Evolutionary conservation across 306 rosid genomes (phyloP), one percentile per base, ranked within the genome.

Genomic region (Cicer yamashitae): DNA sequence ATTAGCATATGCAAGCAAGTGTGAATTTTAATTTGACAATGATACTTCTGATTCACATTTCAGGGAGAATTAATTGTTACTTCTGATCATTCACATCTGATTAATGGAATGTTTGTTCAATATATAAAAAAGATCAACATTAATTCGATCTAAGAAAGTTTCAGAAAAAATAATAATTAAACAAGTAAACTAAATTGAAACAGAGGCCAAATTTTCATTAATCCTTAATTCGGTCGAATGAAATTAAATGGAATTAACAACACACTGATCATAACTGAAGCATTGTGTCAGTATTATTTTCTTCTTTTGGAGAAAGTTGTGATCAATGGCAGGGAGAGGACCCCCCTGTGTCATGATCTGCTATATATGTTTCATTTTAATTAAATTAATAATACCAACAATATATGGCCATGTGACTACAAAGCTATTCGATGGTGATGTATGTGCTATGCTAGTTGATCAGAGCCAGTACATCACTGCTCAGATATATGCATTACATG

Each of bases 361-460:
- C 52, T 15, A 39, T 45, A 56, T 54, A 14, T 64, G 37, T 71
- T 12, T 51, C 41, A 39, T 15, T 17, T n/a, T 17, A 72, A 57
- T 67, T 66, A 13, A 67, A 51, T 48, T 39, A 53, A 62, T 50
- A 12, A n/a, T 12, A n/a, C 18, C 51, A 1, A 62, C 51, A 1
- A 62, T 37, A 69, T 59, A 66, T 10, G 70, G 22, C 84, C 84
- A 81, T 71, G 84, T 81, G 84, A 76, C 50, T 34, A 13, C 40
- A 44, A 38, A 40, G 7, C 2, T 77, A 62, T 77, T 10, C 70
- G 81, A 81, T 76, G 70, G 81, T 17, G 77, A 76, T 57, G 73
- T 60, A n/a, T 69, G 80, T 80, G 39, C 5, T 61, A 77, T 73
- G 39, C 51, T 34, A 30, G 40, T 37, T 17, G 39, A 53, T 41